Evolutionary conservation across 306 rosid genomes (phyloP).

Genomic region (Prunus mira): DNA sequence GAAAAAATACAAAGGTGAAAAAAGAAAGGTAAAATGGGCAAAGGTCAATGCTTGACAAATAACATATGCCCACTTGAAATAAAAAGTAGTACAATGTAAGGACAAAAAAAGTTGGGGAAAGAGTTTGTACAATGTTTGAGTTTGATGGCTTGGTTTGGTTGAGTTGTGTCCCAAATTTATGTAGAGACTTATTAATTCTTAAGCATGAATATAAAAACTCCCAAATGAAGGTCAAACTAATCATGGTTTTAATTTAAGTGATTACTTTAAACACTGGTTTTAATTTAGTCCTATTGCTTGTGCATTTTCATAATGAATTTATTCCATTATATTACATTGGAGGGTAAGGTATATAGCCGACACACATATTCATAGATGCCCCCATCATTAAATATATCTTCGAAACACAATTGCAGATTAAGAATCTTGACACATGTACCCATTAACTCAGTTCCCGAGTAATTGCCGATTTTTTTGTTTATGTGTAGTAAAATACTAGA

Average conservation of each 20-base stretch:
- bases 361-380: slow-evolving; percentile 46
- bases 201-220: slow-evolving; percentile 10
- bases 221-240: slow-evolving; percentile 51
- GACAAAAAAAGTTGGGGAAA: not conserved
- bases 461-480: slow-evolving; percentile 17
- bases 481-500: not conserved
- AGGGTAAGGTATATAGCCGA: slow-evolving; percentile 50
- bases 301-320: slow-evolving; percentile 27
- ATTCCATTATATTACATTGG: slow-evolving; percentile 28
- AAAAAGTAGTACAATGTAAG: not conserved
- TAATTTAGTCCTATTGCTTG: slow-evolving; percentile 20
- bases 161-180: not conserved
- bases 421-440: slow-evolving; percentile 32
- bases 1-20: too few relatives aligned
- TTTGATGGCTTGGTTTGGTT: not conserved
- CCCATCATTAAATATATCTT: slow-evolving; percentile 31
- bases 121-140: not conserved
- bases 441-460: slow-evolving; percentile 5
- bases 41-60: not conserved
- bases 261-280: slow-evolving; percentile 24
- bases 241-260: slow-evolving; percentile 32
- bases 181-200: not conserved
- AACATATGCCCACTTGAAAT: not conserved
- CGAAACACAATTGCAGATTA: slow-evolving; percentile 13
- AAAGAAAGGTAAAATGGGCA: not conserved